Evolutionary conservation across 2,329 filamentous ascomycete species (phyloP).

Genomic region (Colletotrichum euphorbiae): DNA sequence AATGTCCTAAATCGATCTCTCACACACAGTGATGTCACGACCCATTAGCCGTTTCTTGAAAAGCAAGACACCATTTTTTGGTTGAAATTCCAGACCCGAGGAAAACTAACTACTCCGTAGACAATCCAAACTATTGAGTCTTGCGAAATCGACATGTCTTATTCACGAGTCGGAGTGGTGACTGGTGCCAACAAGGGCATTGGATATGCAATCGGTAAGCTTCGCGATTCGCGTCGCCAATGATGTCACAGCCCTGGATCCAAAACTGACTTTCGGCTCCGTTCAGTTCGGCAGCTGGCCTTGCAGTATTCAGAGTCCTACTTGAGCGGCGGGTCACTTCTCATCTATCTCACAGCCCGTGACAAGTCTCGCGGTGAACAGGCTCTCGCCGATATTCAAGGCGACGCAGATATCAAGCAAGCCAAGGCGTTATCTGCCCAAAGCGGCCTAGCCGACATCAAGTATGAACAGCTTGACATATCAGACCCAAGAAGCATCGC

Average conservation of each 20-base stretch:
- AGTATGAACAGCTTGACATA: slow-evolving; percentile 61
- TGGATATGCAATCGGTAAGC: slow-evolving; percentile 40
- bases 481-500: slow-evolving; percentile 57
- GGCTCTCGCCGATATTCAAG: slow-evolving; percentile 55
- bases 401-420: slow-evolving; percentile 57
- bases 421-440: slow-evolving; percentile 57
- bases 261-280: background rate
- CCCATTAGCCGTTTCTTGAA: too few species aligned
- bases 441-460: slow-evolving; percentile 58
- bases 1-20: too few species aligned
- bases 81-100: too few species aligned
- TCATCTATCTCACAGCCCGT: slow-evolving; percentile 66
- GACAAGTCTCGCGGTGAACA: slow-evolving; percentile 59
- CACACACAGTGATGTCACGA: too few species aligned
- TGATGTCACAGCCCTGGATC: background rate
- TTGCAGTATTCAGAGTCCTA: slow-evolving; percentile 63
- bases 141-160: slow-evolving; percentile 41
- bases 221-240: background rate
- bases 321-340: slow-evolving; percentile 57
- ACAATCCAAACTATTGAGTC: too few species aligned
- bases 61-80: too few species aligned
- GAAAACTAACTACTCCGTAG: too few species aligned
- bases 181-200: slow-evolving; percentile 65
- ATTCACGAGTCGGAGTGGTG: slow-evolving; percentile 59
- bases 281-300: slow-evolving; percentile 62